A percentile compares a stretch with the other conserved stretches of the same genome.
Evolutionary conservation across 495 filamentous ascomycete genomes (phyloP).

Genomic region (Pyrenula massariospora): DNA sequence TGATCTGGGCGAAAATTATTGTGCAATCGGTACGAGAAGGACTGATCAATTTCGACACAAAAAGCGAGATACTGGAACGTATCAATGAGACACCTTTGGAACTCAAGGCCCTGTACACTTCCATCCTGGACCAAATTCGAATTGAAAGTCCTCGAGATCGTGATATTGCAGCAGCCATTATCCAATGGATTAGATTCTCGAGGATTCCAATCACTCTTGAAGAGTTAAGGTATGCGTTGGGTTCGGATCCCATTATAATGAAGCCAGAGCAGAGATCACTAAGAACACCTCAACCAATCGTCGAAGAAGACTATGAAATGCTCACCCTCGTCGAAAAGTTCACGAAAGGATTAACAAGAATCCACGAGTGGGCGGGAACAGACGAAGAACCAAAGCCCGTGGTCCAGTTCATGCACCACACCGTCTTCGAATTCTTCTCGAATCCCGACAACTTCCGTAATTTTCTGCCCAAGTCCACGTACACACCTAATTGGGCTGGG

Average conservation of each 20-base stretch:
- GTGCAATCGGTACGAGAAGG: not conserved
- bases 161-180: not conserved
- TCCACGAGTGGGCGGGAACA: conserved; percentile 2
- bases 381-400: conserved; percentile 1
- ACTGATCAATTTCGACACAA: not conserved
- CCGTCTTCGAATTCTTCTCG: conserved; percentile 25
- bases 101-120: not conserved
- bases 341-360: conserved; percentile 22
- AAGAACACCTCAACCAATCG: not conserved
- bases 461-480: not conserved
- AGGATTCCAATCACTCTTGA: not conserved
- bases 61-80: not conserved
- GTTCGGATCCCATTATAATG: not conserved
- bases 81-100: not conserved
- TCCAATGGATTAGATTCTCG: not conserved
- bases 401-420: conserved; percentile 29
- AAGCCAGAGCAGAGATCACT: not conserved
- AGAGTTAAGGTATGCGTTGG: not conserved
- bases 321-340: conserved; percentile 15
- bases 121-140: not conserved
- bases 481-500: not conserved
- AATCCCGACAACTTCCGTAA: not conserved
- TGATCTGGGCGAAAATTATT: not conserved
- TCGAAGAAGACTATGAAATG: conserved; percentile 5
- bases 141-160: conserved; percentile 6